Evolutionary conservation across 345 rosid species (phyloP), one percentile per base, ranked within the genome.

Genomic region (Gossypium rotundifolium): DNA sequence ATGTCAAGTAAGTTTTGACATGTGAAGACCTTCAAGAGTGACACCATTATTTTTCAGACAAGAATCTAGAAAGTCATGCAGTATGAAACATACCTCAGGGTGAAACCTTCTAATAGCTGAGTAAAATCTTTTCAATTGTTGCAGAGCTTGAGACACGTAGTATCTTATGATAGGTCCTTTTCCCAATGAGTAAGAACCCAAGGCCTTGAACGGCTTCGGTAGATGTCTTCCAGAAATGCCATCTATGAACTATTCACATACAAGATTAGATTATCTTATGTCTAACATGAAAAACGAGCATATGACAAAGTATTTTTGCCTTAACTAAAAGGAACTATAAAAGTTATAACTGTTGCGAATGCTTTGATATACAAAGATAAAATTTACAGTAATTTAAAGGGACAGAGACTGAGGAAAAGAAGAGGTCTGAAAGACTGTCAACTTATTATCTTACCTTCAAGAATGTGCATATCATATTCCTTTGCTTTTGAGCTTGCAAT

Each of bases 71-170:
- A 17, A 74, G 49, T 9, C 40, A 29, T 48, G 59, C 23, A 64
- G 2, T 11, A 11, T 11, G 22, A 55, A 75, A 81, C 83, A 85
- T 51, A 92, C 97, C 95, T 92, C 82, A 76, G 86, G 86, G 83
- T 94, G 97, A 78, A 77, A 92, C 76, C 81, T 86, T 70, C 85
- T 88, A 58, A 81, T 66, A 48, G 59, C 82, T 64, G 82, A 76
- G 84, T 75, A 88, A 44, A 85, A 70, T 77, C 83, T 68, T 44
- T 73, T 82, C 25, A 84, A 74, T 74, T 78, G 86, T 57, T 78
- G 79, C 59, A 76, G 17, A 74, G 79, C 68, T 82, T 80, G 81
- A 29, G 81, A 83, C 29, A 80, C 25, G 66, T 72, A 80, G 9
- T 81, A 72, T 53, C 68, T 75, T 45, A 79, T 63, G 70, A 72